Percentiles rank a stretch among this genome's conserved stretches.
Conservation (phyloP, 2,329 filamentous ascomycete species). For the Phyllosticta citriasiana region DNA sequence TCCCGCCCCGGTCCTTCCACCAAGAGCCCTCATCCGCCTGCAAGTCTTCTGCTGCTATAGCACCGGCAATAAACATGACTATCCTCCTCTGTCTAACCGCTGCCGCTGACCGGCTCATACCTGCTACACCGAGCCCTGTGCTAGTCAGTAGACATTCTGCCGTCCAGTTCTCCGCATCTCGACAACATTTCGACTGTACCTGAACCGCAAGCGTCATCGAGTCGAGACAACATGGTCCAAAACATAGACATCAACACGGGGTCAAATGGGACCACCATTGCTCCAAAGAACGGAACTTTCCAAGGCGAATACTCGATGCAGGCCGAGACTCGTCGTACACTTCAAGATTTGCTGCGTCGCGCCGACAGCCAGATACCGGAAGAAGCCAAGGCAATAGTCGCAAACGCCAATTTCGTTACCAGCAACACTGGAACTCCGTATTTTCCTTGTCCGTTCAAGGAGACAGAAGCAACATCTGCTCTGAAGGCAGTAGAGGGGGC, state of each 20-base stretch:
- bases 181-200: background rate
- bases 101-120: background rate
- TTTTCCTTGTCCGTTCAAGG: slow-evolving; percentile 39
- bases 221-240: background rate
- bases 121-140: background rate
- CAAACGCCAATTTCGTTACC: slow-evolving; percentile 23
- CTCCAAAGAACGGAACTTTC: slow-evolving; percentile 11
- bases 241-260: background rate
- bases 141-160: background rate
- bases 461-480: slow-evolving; percentile 43
- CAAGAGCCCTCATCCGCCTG: background rate
- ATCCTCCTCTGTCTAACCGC: background rate
- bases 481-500: slow-evolving; percentile 52
- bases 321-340: slow-evolving; percentile 22
- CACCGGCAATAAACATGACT: background rate
- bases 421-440: slow-evolving; percentile 30
- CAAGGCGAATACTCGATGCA: slow-evolving; percentile 20
- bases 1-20: background rate
- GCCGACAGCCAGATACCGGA: slow-evolving; percentile 25
- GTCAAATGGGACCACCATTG: background rate
- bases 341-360: slow-evolving; percentile 23
- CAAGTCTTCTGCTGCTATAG: background rate
- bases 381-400: slow-evolving; percentile 23
- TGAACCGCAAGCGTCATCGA: background rate
- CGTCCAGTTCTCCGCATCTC: background rate